Base-by-base conservation (phyloP, 805 yeast species). In the Teunomyces barrocoloradensis region DNA sequence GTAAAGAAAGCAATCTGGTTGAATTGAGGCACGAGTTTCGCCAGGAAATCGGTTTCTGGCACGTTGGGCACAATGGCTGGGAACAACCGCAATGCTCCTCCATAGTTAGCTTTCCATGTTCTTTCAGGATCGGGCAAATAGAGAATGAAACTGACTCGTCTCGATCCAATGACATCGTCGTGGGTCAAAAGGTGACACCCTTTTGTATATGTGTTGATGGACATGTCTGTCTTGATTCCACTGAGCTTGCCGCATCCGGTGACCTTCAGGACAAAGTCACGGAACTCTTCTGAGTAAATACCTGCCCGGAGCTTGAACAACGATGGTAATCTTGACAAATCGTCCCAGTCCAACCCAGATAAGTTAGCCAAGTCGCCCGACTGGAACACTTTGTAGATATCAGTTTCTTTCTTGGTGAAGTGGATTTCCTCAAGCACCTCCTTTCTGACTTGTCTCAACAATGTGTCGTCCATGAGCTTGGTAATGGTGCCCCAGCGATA, bases 91-190 rank as follows among this genome's bases (percentile, higher is more conserved):
- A 94, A 69, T 0, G 92, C 89, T 21, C 99, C 99, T 30, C 99
- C 99, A 71, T 90, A 91, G 54, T 84, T 86, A 1, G 89, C 82
- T 55, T 91, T 84, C 99, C 99, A 94, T 1, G 70, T 69, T 49
- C 83, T 82, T 52, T 88, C 94, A 1, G 98, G 97, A 39, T 91
- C 96, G 0, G 97, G 96, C 63, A 94, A 69, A 63, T 94, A 94
- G 44, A 95, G 72, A 53, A 95, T 95, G 60, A 91, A 94, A 56
- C 96, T 87, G 27, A 94, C 91, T 49, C 97, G 75, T 62, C 99
- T 76, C 1, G 96, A 84, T 1, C 98, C 99, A 62, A 94, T 94
- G 28, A 94, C 99, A 64, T 94, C 99, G 68, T 94, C 99, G 63
- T 94, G 99, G 3, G 96, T 89, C 52, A 94, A 73, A 48, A 94